Evolutionary conservation across 176 grass and related monocot genomes (phyloP), one percentile per base, ranked within the genome.

Genomic region (Hordeum vulgare): DNA sequence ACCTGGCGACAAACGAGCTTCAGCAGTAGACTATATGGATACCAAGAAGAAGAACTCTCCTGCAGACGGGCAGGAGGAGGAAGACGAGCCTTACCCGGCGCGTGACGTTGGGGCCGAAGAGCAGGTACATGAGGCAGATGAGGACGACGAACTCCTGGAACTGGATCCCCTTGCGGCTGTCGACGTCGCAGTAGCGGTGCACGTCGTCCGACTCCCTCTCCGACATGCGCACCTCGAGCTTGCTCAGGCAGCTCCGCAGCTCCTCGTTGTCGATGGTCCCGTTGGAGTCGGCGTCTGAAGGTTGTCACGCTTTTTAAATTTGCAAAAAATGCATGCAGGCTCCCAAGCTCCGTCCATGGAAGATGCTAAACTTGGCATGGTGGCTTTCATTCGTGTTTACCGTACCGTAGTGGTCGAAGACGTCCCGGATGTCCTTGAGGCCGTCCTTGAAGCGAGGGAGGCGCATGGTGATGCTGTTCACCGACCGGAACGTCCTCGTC

Each of bases 401-500:
- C n/a, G n/a, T 87, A 93, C 94, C 94, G 37, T 82, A 91, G 67
- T 84, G 71, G 39, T 91, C 56, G 79, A 97, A 94, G 44, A 97
- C 78, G 59, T 97, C 67, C 61, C 72, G 94, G 58, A 91, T 61
- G 79, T 81, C 82, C 79, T 61, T 76, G 65, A 94, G 84, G 7
- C 87, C 89, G 14, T 94, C 87, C 86, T 94, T 97, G 82, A 91
- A 91, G 29, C 90, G 65, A 4, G 91, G 94, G 23, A 97, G 90
- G 40, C 89, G 80, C 91, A 91, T 94, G 67, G 90, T 94, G 70
- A 97, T 94, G 85, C 94, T 94, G 70, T 97, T 94, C 86, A 91
- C 81, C 17, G 91, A 88, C 80, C 63, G 82, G 80, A 97, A 94
- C 1, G 75, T 81, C 66, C 73, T 83, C 74, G 71, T 72, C 20